These are phyloP conservation scores for Tetrapisispora namnaoensis DNA, from an alignment of 805 yeast species.

Conservation along the genomic window DNA sequence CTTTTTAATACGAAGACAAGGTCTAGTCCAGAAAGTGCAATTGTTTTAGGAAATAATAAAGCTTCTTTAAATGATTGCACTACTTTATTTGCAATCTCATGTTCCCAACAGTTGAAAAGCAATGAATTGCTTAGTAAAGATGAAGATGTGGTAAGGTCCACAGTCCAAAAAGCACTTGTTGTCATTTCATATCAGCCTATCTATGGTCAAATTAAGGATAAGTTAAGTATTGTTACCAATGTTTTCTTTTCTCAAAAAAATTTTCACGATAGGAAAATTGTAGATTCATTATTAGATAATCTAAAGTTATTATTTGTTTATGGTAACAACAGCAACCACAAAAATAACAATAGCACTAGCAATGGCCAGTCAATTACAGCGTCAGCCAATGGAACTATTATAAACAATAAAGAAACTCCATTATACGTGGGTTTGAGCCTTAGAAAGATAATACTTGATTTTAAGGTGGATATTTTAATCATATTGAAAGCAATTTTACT, in stretches of 20 bases:
- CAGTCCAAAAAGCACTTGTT: conserved; percentile 86
- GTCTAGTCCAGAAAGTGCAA: conserved; percentile 29
- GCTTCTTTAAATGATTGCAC: conserved; percentile 31
- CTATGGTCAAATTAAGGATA: conserved; percentile 80
- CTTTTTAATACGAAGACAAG: conserved; percentile 49
- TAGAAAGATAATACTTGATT: conserved; percentile 49
- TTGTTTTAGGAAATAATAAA: conserved; percentile 32
- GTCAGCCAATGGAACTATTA: conserved; percentile 12
- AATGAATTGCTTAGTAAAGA: conserved; percentile 47
- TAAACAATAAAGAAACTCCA: conserved; percentile 16
- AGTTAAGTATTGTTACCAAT: conserved; percentile 78
- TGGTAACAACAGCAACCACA: background rate
- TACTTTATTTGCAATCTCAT: conserved; percentile 90
- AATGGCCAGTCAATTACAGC: conserved; percentile 19
- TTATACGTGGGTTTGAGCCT: conserved; percentile 67
- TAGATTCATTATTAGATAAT: conserved; percentile 63
- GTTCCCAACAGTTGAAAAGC: conserved; percentile 73
- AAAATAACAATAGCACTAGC: too few relatives aligned
- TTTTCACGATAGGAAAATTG: conserved; percentile 58
- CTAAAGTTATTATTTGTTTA: conserved; percentile 35
- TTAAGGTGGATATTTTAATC: conserved; percentile 49
- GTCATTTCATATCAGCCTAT: conserved; percentile 81
- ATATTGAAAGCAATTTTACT: conserved; percentile 69
- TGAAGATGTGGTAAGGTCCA: conserved; percentile 68
- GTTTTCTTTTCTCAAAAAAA: conserved; percentile 76